phyloP scores from a whole-genome alignment of 345 rosid genomes.

The Eucalyptus erythrocorys region DNA sequence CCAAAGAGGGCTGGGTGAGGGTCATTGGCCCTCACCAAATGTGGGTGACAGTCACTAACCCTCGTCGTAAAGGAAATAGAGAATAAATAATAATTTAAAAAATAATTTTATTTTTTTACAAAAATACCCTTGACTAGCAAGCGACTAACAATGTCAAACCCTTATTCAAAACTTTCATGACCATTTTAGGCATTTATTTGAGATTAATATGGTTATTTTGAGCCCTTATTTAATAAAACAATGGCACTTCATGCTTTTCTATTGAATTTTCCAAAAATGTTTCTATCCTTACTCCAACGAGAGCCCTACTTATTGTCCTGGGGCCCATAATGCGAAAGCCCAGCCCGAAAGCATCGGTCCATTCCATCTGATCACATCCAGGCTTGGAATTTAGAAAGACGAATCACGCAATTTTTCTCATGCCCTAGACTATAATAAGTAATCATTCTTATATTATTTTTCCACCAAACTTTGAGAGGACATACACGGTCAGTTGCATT shows the following conservation, averaged over 20 bases:
- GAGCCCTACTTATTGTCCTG: not conserved
- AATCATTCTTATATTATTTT: not conserved
- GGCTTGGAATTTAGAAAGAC: not conserved
- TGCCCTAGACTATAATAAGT: not conserved
- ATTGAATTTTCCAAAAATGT: not conserved
- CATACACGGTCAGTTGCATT: not conserved
- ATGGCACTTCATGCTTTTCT: too few species aligned
- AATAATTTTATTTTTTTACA: too few species aligned
- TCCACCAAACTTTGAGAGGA: not conserved
- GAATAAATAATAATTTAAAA: too few species aligned
- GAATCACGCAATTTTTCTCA: not conserved
- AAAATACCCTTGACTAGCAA: accelerated
- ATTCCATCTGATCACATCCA: not conserved
- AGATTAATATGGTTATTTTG: too few species aligned
- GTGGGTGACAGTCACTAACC: accelerated
- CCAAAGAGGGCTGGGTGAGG: too few species aligned
- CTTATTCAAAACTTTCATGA: too few species aligned
- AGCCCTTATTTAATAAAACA: too few species aligned
- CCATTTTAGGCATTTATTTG: too few species aligned
- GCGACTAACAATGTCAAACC: too few species aligned
- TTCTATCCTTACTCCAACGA: not conserved
- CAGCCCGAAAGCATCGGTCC: not conserved
- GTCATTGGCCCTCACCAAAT: too few species aligned
- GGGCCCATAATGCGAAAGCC: not conserved
- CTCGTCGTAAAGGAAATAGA: accelerated